Evolutionary conservation across 805 yeast species (phyloP).

Genomic region (Saturnispora besseyi): DNA sequence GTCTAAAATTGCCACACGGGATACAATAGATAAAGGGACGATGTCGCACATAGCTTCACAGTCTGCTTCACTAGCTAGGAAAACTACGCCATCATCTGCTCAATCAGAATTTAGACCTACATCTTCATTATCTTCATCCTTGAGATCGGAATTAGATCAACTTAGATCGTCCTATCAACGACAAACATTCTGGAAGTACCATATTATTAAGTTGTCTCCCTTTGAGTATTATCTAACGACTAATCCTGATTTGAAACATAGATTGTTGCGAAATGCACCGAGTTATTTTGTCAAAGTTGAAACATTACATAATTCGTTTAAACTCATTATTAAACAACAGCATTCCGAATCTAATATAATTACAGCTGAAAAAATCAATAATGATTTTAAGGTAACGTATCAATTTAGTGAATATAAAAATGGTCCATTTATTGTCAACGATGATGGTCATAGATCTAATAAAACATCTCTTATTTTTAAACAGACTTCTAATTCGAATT

Average conservation of each 20-base stretch:
- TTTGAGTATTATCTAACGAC: constrained; percentile 52
- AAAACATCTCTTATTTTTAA: neutral
- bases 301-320: constrained; percentile 23
- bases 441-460: neutral
- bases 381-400: constrained; percentile 15
- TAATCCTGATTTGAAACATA: constrained; percentile 53
- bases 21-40: too few relatives aligned
- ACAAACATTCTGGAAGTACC: constrained; percentile 52
- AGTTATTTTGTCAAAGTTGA: constrained; percentile 45
- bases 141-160: constrained; percentile 6
- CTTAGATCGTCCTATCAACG: constrained; percentile 9
- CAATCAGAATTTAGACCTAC: neutral
- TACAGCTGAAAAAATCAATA: constrained; percentile 22
- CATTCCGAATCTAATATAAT: constrained; percentile 12
- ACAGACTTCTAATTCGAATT: neutral
- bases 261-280: constrained; percentile 52
- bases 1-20: too few relatives aligned
- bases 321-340: constrained; percentile 26
- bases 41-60: too few relatives aligned
- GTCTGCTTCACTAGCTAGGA: neutral
- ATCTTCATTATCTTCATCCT: neutral
- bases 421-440: constrained; percentile 8
- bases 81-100: constrained; percentile 10
- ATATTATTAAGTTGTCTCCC: constrained; percentile 43
- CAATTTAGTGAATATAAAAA: constrained; percentile 14